Base-by-base conservation (phyloP, 371 early-diverging fungal genomes). In the Sanchytrium tribonematis region DNA sequence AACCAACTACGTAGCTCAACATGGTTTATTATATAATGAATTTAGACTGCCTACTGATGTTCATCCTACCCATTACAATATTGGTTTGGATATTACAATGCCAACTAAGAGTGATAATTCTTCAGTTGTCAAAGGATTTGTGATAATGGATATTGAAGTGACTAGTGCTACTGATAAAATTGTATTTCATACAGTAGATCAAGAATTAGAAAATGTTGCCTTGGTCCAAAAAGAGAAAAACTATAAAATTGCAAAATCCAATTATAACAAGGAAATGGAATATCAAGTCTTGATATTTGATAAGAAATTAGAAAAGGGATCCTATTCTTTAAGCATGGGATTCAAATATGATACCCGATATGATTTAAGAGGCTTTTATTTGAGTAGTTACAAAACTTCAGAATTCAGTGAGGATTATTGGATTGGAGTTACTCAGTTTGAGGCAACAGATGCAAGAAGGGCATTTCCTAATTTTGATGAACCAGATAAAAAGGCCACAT, bases 381-480 rank as follows among this genome's bases (percentile, higher is more conserved):
- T 48, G 48, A 48, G 48, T 48, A 48, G 22, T 12, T 48, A 48
- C 48, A 48, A 48, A 48, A 48, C 48, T 12, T 48, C 48, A 48
- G 12, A 5, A 48, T 12, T 22, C 22, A 12, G 12, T 22, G 22
- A 22, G 22, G 5, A 48, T 48, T 48, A 12, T 48, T 79, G 78
- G 73, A 79, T 90, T 79, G 87, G 83, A 28, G 84, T 83, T 29
- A 93, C 93, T 17, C 93, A 94, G 75, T 93, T 92, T 79, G 91
- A 92, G 77, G 82, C 95, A n/a, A 88, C 91, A 17, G 85, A 69
- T 68, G 88, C 89, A n/a, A 82, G 95, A 69, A 79, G 85, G 31
- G 88, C 85, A 16, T 88, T 94, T 77, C 95, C 97, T 2, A 93
- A 88, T 77, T 93, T 88, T 85, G 86, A 90, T 75, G 88, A 90